Percentiles rank a stretch among this genome's conserved stretches.
phyloP scores from a whole-genome alignment of 1,284 basidiomycete species.

The Pascua sp. region DNA sequence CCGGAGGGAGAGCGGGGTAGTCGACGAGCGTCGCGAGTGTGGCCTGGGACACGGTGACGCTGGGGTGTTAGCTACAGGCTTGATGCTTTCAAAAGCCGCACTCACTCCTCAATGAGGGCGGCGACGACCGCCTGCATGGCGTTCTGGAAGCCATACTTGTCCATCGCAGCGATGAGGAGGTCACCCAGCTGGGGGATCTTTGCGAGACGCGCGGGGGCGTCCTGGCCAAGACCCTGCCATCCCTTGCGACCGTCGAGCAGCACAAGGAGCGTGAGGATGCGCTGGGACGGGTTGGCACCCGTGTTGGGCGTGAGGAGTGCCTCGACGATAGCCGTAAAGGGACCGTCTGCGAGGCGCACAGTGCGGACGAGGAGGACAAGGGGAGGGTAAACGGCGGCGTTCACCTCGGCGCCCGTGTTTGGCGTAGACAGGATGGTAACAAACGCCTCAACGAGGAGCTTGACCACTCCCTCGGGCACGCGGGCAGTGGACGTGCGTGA shows the following conservation, averaged over 20 bases:
- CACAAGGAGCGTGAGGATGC: conserved; percentile 44
- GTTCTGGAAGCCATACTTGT: conserved; percentile 41
- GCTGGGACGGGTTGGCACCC: conserved; percentile 44
- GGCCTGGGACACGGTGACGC: conserved; percentile 11
- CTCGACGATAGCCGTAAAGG: conserved; percentile 38
- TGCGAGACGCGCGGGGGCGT: conserved; percentile 24
- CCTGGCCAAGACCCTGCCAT: conserved; percentile 33
- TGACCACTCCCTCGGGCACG: conserved; percentile 40
- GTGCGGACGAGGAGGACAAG: conserved; percentile 45
- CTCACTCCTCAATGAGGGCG: conserved; percentile 21
- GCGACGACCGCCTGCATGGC: conserved; percentile 28
- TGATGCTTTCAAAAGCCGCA: too few relatives aligned
- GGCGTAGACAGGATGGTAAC: conserved; percentile 32
- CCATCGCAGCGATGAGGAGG: conserved; percentile 35
- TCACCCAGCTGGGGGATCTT: conserved; percentile 33
- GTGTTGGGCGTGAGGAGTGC: conserved; percentile 35
- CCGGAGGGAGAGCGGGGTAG: conserved; percentile 23
- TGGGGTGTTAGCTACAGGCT: not conserved
- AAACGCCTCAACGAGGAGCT: conserved; percentile 46
- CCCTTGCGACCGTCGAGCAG: conserved; percentile 40
- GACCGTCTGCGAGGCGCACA: conserved; percentile 40
- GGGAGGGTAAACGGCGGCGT: conserved; percentile 47
- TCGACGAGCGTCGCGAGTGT: conserved; percentile 30
- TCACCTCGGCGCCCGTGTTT: conserved; percentile 39
- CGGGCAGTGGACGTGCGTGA: conserved; percentile 29